These are phyloP conservation scores for Huntiella omanensis DNA, from an alignment of 2,329 filamentous ascomycete species.

Conservation along the genomic window DNA sequence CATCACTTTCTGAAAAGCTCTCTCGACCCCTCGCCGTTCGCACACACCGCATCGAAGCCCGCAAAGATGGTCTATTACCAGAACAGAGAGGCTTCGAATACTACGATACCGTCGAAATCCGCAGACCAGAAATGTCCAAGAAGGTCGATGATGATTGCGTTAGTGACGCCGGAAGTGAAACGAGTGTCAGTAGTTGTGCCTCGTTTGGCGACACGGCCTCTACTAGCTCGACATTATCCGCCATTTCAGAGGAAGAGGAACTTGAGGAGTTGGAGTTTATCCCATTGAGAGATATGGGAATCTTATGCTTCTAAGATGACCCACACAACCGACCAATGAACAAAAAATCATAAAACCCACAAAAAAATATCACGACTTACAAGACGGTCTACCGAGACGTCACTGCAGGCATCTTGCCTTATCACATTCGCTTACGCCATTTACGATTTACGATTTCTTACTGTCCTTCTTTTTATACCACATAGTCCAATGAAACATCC, in stretches of 20 bases:
- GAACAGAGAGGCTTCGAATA: not conserved
- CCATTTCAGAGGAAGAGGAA: conserved; percentile 4
- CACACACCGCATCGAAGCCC: conserved; percentile 2
- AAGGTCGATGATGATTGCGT: conserved; percentile 4
- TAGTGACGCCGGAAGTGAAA: conserved; percentile 1
- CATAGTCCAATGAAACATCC: too few species aligned
- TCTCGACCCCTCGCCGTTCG: conserved; percentile 3
- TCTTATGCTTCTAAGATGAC: not conserved
- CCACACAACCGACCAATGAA: not conserved
- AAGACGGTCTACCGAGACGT: not conserved
- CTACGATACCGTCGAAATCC: conserved; percentile 5
- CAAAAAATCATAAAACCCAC: not conserved
- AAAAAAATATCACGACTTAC: not conserved
- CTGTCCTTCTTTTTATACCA: not conserved
- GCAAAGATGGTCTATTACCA: not conserved
- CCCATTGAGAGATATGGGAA: not conserved
- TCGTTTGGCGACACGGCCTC: not conserved
- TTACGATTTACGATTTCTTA: not conserved
- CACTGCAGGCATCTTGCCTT: too few species aligned
- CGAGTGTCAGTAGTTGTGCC: conserved; percentile 1
- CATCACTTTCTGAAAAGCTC: conserved; percentile 3
- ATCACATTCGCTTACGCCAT: too few species aligned
- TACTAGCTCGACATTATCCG: conserved; percentile 1
- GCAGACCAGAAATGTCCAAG: not conserved
- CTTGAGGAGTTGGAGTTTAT: conserved; percentile 11